Evolutionary conservation across 495 filamentous ascomycete genomes (phyloP), one percentile per base, ranked within the genome.

Genomic region (Penicillium robsamsonii): DNA sequence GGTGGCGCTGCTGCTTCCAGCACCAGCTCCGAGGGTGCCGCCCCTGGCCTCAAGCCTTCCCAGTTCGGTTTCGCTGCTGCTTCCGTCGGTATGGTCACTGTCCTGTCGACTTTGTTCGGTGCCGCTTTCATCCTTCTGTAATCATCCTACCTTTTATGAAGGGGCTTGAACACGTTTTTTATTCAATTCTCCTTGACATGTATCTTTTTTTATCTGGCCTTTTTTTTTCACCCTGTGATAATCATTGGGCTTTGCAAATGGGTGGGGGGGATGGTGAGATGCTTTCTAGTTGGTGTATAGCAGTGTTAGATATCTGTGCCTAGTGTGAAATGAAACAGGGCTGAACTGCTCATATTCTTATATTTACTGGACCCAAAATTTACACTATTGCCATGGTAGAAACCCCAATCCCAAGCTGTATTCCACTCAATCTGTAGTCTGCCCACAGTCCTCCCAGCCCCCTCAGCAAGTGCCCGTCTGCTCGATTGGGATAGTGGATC

Each of bases 71-170:
- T 81, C 67, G 70, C 78, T 38, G 80, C 87, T 53, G 59, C 87
- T 35, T 60, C 79, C 25, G 67, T 88, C 46, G 75, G 80, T 5
- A 66, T 78, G 3, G 64, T 86, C 38, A 84, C 84, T 17, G 58
- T 81, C 8, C 44, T 80, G 22, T 87, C 87, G 46, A 83, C 83
- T 20, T 50, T 92, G 20, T 74, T 86, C 43, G 89, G 89, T 31
- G 84, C 87, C 31, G 66, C 84, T 37, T 62, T 92, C 6, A 41
- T 78, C 46, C 53, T 78, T 20, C 56, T 73, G 63, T 78, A 71
- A 74, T 33, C 49, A 25, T 51, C 52, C 56, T 27, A 42, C 51
- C 47, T 29, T 25, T 51, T 46, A 4, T 35, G 12, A 27, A 12
- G 20, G 42, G 31, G 31, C 20, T 59, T 43, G 25, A 27, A 37